Base-by-base conservation (phyloP, 73 alveolate genomes). In the Paramecium caudatum region DNA sequence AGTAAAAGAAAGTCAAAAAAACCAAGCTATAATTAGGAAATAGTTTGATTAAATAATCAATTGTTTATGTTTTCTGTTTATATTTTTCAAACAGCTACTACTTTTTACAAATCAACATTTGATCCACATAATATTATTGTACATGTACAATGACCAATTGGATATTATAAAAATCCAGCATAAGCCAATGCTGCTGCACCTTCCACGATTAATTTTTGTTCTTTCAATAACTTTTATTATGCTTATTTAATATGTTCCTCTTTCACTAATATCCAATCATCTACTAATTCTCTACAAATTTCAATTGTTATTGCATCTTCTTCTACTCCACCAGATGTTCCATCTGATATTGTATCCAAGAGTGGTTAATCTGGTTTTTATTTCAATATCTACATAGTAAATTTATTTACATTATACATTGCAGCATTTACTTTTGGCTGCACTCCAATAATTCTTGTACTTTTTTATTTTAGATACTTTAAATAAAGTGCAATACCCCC, bases 121-220 rank as follows among this genome's bases (percentile, higher is more conserved):
- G 55, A 19, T 41, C 88, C 88, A 74, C 88, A 74, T 45, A 74
- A 45, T 74, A 74, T 23, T 21, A 45, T 45, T 10, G 43, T 5
- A 41, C 68, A 15, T 10, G 62, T n/a, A 19, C 7, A 27, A 74
- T 32, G 45, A 6, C 45, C 17, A 34, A 41, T 74, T 4, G 17
- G 17, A 74, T 74, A 74, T 4, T 41, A 16, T 43, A 27, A 5
- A 13, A 30, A 74, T 30, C 69, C 88, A 74, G 68, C 88, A 21
- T 41, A 74, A 41, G 88, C 88, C 47, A 74, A 27, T 19, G 68
- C 70, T 37, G 86, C 88, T 39, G 88, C 62, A 41, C 69, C 68
- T 74, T 74, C 69, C 7, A 41, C 69, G 6, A 74, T 12, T 21
- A 74, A 27, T 74, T 74, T 74, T 17, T 74, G 88, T 4, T 74